Evolutionary conservation across 179 eudicot species (phyloP).

Genomic region (Drosera spatulata): DNA sequence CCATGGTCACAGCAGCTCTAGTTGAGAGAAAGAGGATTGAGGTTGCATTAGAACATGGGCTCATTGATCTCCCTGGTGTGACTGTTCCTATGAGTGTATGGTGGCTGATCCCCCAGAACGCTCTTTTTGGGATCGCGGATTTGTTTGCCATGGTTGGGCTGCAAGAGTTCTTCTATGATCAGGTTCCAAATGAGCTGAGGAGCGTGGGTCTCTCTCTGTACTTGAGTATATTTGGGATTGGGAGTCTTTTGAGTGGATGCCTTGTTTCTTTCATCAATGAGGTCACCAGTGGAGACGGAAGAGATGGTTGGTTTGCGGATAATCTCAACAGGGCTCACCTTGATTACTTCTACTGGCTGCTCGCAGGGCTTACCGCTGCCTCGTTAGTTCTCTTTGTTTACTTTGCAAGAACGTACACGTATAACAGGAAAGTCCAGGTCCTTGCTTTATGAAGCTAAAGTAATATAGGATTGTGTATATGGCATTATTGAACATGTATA

Average conservation of each 20-base stretch:
- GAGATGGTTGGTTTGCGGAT: slow-evolving; percentile 47
- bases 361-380: slow-evolving; percentile 36
- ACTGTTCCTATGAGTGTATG: slow-evolving; percentile 57
- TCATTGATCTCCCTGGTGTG: slow-evolving; percentile 30
- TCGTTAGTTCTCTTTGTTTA: slow-evolving; percentile 25
- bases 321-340: slow-evolving; percentile 61
- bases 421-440: slow-evolving; percentile 13
- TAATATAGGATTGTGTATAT: no score
- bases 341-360: slow-evolving; percentile 66
- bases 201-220: slow-evolving; percentile 54
- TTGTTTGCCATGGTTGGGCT: slow-evolving; percentile 62
- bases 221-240: slow-evolving; percentile 42
- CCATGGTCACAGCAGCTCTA: slow-evolving; percentile 51
- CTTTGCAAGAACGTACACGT: slow-evolving; percentile 44
- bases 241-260: slow-evolving; percentile 51
- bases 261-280: slow-evolving; percentile 37
- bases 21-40: slow-evolving; percentile 42
- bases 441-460: background rate
- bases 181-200: slow-evolving; percentile 48
- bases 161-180: slow-evolving; percentile 74
- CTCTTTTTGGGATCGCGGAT: slow-evolving; percentile 47
- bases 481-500: no score
- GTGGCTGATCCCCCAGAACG: slow-evolving; percentile 66
- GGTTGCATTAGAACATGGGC: slow-evolving; percentile 33
- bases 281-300: slow-evolving; percentile 21